These are phyloP conservation scores for Fusarium transvaalense DNA, from an alignment of 2,329 filamentous ascomycete species.

Conservation along the genomic window DNA sequence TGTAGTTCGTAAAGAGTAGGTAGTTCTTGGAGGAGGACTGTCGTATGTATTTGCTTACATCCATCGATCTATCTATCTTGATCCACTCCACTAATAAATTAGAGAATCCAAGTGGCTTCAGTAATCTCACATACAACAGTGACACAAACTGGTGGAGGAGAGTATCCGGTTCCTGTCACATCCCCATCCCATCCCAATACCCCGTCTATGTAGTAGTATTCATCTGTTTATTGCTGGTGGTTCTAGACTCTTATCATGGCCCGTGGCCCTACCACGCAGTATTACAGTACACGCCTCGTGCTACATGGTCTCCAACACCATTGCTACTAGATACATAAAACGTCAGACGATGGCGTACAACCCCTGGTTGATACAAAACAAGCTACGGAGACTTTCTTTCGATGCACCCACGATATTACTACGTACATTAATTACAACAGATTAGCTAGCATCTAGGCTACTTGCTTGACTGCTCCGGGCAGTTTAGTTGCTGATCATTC, in stretches of 20 bases:
- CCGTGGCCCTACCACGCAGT: background rate
- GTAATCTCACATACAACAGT: conserved; percentile 12
- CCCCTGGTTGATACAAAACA: conserved; percentile 21
- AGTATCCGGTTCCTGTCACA: conserved; percentile 3
- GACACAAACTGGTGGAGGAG: conserved; percentile 34
- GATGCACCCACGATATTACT: conserved; percentile 21
- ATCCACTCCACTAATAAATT: conserved; percentile 10
- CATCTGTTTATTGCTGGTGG: background rate
- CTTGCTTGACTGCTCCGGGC: conserved; percentile 12
- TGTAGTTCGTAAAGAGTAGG: conserved; percentile 27
- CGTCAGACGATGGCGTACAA: background rate
- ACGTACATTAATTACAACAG: background rate
- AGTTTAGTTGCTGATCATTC: conserved; percentile 27
- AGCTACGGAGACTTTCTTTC: conserved; percentile 38
- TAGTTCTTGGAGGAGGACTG: conserved; percentile 2
- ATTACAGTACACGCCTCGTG: background rate
- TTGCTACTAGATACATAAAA: background rate
- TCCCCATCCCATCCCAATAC: conserved; percentile 4
- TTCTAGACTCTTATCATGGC: background rate
- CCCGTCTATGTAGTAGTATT: conserved; percentile 14
- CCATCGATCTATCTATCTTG: background rate
- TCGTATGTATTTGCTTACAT: background rate
- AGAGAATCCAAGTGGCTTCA: conserved; percentile 11
- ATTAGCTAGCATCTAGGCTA: background rate
- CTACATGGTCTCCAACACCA: background rate